A percentile compares a stretch with the other conserved stretches of the same genome.
Evolutionary conservation across 192 early-diverging fungal species (phyloP).

Genomic region (Podila horticola): DNA sequence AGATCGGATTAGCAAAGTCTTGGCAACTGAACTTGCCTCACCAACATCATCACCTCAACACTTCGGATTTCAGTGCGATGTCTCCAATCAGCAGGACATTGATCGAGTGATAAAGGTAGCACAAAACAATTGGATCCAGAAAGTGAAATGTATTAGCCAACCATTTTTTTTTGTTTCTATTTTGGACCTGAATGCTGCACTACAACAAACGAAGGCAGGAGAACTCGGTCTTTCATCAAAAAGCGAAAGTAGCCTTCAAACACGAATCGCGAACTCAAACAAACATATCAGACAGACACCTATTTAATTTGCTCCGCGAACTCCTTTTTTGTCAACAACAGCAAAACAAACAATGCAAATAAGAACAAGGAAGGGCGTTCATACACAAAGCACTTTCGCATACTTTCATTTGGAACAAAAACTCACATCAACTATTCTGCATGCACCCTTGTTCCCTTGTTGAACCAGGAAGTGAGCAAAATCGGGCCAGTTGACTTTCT

Average conservation of each 20-base stretch:
- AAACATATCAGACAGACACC: no score
- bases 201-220: no score
- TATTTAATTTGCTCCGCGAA: constrained; percentile 29
- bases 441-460: constrained; percentile 5
- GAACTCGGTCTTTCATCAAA: not conserved
- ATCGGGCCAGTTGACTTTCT: constrained; percentile 49
- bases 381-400: not conserved
- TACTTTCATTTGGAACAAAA: not conserved
- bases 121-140: no score
- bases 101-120: constrained; percentile 54
- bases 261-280: no score
- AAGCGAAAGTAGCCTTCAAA: not conserved
- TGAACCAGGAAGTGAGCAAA: constrained; percentile 28
- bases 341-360: no score
- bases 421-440: not conserved
- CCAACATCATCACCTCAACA: constrained; percentile 41
- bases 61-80: constrained; percentile 55
- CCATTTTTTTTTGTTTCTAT: not conserved
- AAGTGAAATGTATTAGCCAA: not conserved
- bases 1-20: constrained; percentile 43
- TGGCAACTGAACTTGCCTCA: constrained; percentile 15
- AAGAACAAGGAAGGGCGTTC: not conserved
- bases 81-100: constrained; percentile 51
- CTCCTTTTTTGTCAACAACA: no score
- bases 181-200: not conserved